A percentile compares a stretch with the other conserved stretches of the same genome.
phyloP scores from a whole-genome alignment of 75 land plant genomes.

The Picea glauca region DNA sequence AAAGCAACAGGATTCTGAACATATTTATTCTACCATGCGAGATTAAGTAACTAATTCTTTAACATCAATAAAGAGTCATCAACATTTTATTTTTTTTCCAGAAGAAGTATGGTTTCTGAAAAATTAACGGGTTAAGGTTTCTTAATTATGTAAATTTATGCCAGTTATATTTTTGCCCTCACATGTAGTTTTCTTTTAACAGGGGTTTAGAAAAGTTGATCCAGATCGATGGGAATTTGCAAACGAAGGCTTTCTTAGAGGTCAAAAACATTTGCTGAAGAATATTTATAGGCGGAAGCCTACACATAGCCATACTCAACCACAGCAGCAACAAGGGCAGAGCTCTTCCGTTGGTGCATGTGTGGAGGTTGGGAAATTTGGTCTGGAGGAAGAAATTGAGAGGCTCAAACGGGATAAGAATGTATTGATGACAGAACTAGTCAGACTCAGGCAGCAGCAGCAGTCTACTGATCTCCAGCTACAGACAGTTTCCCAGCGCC shows the following conservation, averaged over 20 bases:
- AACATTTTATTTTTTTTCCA: not conserved
- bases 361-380: constrained; percentile 84
- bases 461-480: constrained; percentile 67
- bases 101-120: not conserved
- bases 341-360: constrained; percentile 41
- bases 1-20: not conserved
- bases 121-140: no score
- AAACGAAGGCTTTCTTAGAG: constrained; percentile 79
- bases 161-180: not conserved
- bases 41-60: not conserved
- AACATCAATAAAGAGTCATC: not conserved
- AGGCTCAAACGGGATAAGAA: constrained; percentile 79
- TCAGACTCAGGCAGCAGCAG: constrained; percentile 73
- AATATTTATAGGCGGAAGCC: constrained; percentile 60
- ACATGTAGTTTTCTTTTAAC: not conserved
- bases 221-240: constrained; percentile 96
- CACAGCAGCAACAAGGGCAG: constrained; percentile 45
- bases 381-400: constrained; percentile 79
- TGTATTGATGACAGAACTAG: constrained; percentile 70
- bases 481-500: constrained; percentile 48
- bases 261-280: constrained; percentile 63
- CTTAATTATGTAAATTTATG: not conserved
- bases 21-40: not conserved
- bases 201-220: constrained; percentile 89
- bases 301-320: constrained; percentile 32